Base-by-base conservation (phyloP, 2,329 filamentous ascomycete genomes). In the Fusarium pseudoanthophilum region DNA sequence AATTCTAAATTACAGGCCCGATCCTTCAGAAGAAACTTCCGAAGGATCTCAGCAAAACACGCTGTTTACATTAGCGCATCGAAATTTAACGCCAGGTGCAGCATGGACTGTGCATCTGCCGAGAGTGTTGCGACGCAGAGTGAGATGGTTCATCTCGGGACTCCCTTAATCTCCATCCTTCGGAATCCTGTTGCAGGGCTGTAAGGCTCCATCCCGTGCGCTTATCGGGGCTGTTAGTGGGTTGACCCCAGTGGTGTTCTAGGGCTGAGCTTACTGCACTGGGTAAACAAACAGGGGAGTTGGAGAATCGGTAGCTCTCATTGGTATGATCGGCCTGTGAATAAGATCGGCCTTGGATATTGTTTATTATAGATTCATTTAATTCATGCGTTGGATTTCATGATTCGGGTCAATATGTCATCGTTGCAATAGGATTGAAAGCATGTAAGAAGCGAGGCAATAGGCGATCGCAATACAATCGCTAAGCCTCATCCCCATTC, bases 161-260 rank as follows among this genome's bases (percentile, higher is more conserved):
- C 28, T 24, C 48, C 59, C 59, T 61, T 57, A 61, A 61, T 61
- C 51, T 61, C 59, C 58, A 60, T 60, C 57, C 59, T 45, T n/a
- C 49, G 16, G 7, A 45, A 45, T 61, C 59, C 59, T 57, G 2
- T 10, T 36, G 13, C 39, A 45, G 32, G 51, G 59, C 51, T 61
- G 26, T 15, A 11, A 26, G 32, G 43, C 32, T 51, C 32, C 42
- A 30, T 26, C 32, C 24, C 30, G 45, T 60, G 46, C 46, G 57
- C 21, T 30, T 26, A 55, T 55, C 36, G 46, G 48, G 28, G 14
- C 58, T 36, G 5, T 21, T 34, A 42, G 34, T 26, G 49, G 40
- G 20, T 48, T 48, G 24, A 3, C n/a, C 36, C 45, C 20, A 26
- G 26, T 26, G 24, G 6, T 28, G 21, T 24, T 62, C 53, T 58